phyloP scores from a whole-genome alignment of 176 grass and related monocot genomes.

The Bothriochloa decipiens region DNA sequence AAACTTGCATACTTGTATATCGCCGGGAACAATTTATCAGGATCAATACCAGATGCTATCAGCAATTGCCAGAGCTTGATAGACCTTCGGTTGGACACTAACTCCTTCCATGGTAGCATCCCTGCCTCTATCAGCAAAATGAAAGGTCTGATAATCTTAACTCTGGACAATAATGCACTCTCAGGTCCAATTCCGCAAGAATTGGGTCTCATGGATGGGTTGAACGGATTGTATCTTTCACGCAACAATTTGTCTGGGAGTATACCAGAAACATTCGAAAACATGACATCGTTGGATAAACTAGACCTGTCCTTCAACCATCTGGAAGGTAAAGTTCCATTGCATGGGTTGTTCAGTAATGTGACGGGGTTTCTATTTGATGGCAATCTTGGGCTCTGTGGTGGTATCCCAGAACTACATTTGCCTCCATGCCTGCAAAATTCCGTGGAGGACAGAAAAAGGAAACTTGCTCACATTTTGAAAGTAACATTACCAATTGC shows the following conservation, averaged over 20 bases:
- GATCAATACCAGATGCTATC: slow-evolving; percentile 37
- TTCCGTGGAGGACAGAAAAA: not conserved
- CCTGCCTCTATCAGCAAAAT: slow-evolving; percentile 47
- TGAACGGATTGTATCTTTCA: slow-evolving; percentile 53
- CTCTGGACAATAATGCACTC: slow-evolving; percentile 42
- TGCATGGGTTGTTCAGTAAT: slow-evolving; percentile 47
- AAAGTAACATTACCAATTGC: not conserved
- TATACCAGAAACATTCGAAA: slow-evolving; percentile 38
- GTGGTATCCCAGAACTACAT: slow-evolving; percentile 38
- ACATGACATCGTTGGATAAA: slow-evolving; percentile 17
- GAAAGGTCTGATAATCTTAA: slow-evolving; percentile 40
- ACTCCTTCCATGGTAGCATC: slow-evolving; percentile 43
- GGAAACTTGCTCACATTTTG: not conserved
- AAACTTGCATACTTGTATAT: slow-evolving; percentile 38
- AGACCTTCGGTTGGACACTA: slow-evolving; percentile 39
- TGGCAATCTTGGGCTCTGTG: slow-evolving; percentile 52
- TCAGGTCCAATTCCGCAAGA: slow-evolving; percentile 54
- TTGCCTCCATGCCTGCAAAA: slow-evolving; percentile 23
- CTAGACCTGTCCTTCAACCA: slow-evolving; percentile 61
- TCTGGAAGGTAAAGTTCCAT: slow-evolving; percentile 48
- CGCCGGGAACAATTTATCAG: slow-evolving; percentile 37
- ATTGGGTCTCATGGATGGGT: slow-evolving; percentile 41
- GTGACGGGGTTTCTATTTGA: slow-evolving; percentile 24
- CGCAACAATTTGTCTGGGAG: slow-evolving; percentile 52
- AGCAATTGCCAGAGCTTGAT: slow-evolving; percentile 44